These are phyloP conservation scores for Cyberlindnera suaveolens DNA, from an alignment of 805 yeast species.

Conservation along the genomic window DNA sequence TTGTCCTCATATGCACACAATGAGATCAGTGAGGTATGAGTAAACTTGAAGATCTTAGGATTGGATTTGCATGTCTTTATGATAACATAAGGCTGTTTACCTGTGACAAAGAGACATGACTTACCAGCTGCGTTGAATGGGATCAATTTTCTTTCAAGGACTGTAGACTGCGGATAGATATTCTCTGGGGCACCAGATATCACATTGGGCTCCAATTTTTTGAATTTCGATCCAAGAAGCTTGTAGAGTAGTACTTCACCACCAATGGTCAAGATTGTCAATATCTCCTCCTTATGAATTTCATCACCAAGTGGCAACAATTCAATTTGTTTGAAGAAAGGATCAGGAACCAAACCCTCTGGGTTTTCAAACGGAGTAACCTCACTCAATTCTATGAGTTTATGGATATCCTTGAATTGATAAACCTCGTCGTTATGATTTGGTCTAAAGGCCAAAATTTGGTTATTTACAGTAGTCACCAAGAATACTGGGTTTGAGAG, in stretches of 20 bases:
- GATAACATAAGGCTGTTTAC: constrained; percentile 64
- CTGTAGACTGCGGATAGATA: constrained; percentile 55
- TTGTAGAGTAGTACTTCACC: constrained; percentile 73
- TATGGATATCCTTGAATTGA: constrained; percentile 31
- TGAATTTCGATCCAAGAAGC: constrained; percentile 39
- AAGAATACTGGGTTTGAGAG: constrained; percentile 41
- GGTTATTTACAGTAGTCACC: constrained; percentile 71
- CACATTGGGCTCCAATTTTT: constrained; percentile 35
- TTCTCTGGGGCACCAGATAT: constrained; percentile 79
- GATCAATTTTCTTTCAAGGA: constrained; percentile 60
- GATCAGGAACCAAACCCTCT: constrained; percentile 52
- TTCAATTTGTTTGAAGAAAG: constrained; percentile 64
- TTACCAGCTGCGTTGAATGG: constrained; percentile 53
- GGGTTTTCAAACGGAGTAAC: constrained; percentile 28
- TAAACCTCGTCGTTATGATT: constrained; percentile 37
- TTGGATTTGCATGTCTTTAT: constrained; percentile 57
- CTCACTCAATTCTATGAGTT: constrained; percentile 33
- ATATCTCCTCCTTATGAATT: constrained; percentile 47
- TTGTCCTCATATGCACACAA: constrained; percentile 43
- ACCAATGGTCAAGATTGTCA: constrained; percentile 70
- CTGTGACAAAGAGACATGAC: constrained; percentile 63
- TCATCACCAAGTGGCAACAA: constrained; percentile 60
- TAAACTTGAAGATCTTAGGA: constrained; percentile 62
- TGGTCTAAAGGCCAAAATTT: constrained; percentile 57
- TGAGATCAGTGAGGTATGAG: constrained; percentile 59